Conservation (phyloP, 164 flowering plant genomes). For the Chloranthus sessilifolius region DNA sequence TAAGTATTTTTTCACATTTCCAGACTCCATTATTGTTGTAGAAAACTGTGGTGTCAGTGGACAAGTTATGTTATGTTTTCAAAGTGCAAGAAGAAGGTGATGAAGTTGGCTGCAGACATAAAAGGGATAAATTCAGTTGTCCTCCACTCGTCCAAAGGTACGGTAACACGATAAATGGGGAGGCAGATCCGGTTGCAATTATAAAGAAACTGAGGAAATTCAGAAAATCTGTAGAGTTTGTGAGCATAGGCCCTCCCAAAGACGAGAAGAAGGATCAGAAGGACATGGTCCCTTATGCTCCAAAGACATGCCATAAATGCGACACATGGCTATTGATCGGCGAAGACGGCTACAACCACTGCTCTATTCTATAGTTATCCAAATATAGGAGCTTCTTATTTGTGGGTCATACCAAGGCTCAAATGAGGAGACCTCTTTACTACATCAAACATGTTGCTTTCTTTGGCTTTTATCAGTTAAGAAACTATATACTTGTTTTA, state of each 20-base stretch:
- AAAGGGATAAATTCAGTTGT: conserved; percentile 55
- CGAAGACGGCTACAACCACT: conserved; percentile 26
- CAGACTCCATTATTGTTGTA: conserved; percentile 35
- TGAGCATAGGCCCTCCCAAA: conserved; percentile 40
- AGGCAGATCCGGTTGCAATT: conserved; percentile 46
- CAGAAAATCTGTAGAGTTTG: conserved; percentile 34
- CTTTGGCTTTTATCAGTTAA: background rate
- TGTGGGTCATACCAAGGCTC: background rate
- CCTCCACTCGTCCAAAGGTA: conserved; percentile 44
- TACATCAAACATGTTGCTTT: background rate
- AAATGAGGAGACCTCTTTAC: background rate
- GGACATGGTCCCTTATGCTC: conserved; percentile 16
- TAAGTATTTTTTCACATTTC: too few species aligned
- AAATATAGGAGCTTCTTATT: background rate
- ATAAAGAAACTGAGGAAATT: conserved; percentile 44
- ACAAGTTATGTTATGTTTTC: conserved; percentile 45
- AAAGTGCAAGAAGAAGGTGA: conserved; percentile 53
- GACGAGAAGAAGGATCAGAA: conserved; percentile 47
- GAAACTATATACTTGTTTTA: too few species aligned
- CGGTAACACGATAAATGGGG: conserved; percentile 44
- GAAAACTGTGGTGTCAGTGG: conserved; percentile 62
- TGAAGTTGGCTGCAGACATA: conserved; percentile 46
- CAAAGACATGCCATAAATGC: conserved; percentile 42
- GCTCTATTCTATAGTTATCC: conserved; percentile 44
- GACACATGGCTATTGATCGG: conserved; percentile 45